A percentile compares a stretch with the other conserved stretches of the same genome.
phyloP scores from a whole-genome alignment of 2,329 filamentous ascomycete genomes.

The Orbilia quercus region DNA sequence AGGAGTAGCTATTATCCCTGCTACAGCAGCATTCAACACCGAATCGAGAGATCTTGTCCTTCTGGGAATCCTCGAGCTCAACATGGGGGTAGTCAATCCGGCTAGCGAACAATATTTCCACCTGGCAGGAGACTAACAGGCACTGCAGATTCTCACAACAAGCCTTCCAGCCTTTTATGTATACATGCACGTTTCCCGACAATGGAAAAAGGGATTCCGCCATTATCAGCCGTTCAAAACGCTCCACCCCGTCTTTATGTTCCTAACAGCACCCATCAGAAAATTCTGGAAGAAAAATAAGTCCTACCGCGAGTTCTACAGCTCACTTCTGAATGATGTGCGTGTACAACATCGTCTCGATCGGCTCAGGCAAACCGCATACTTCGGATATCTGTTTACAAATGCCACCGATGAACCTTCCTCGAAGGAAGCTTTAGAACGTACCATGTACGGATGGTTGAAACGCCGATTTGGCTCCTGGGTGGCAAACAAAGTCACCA shows the following conservation, averaged over 20 bases:
- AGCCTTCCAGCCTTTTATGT: constrained; percentile 30
- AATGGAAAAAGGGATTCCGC: constrained; percentile 21
- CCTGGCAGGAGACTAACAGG: neutral
- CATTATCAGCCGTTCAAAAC: constrained; percentile 28
- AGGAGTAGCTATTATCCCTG: constrained; percentile 28
- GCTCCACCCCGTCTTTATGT: neutral
- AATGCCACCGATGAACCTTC: neutral
- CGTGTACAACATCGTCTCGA: neutral
- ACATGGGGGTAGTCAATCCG: constrained; percentile 32
- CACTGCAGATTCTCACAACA: constrained; percentile 38
- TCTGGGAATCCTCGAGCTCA: constrained; percentile 36
- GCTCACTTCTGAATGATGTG: neutral
- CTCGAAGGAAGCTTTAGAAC: neutral
- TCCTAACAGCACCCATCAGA: neutral
- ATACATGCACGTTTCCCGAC: constrained; percentile 32
- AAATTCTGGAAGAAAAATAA: neutral
- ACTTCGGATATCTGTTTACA: neutral
- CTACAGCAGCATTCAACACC: constrained; percentile 28
- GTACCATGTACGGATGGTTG: neutral
- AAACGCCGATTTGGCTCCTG: constrained; percentile 2
- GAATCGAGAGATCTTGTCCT: constrained; percentile 39
- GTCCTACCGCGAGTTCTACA: neutral
- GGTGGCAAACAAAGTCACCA: neutral
- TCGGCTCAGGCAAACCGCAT: neutral
- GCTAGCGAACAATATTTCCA: neutral